Base-by-base conservation (phyloP, 2,329 filamentous ascomycete genomes). In the Diaporthe caulivora region DNA sequence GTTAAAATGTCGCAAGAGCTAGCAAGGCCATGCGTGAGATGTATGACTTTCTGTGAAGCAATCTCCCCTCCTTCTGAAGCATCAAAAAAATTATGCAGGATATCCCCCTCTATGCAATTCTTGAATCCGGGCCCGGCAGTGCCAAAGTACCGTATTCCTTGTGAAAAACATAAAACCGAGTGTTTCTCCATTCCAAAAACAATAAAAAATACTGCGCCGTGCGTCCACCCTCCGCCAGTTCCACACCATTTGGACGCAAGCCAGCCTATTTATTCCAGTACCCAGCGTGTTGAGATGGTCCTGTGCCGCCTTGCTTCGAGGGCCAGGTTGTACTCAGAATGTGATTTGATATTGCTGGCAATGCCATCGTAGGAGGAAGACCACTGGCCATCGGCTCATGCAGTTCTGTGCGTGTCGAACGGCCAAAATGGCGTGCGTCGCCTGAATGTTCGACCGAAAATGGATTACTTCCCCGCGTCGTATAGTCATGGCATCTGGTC, bases 61-160 rank as follows among this genome's bases (percentile, higher is more conserved):
- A 15, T 51, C 62, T 65, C 15, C 29, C 62, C 13, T 13, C 24
- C 42, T 21, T 6, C 21, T 24, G 2, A 24, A 51, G 17, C 3
- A 51, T 37, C 42, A 37, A 21, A 24, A 37, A 44, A 34, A 34
- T 24, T 47, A 44, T 49, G 42, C 42, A 34, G 42, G 13, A n/a
- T n/a, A 24, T 49, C 26, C 42, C 47, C 60, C n/a, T 65, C 44
- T 51, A 65, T 51, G 29, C 44, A 37, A 65, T 18, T 3, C 21
- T 37, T 13, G 18, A 11, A 10, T 3, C 31, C 51, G 13, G 44
- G n/a, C 44, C 29, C 18, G n/a, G 29, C 29, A 51, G 31, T 65
- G 29, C 62, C 62, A 51, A 24, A 65, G 29, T 65, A 31, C 60
- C 31, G 47, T 51, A 34, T 49, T 26, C 44, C 62, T 51, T 49